A percentile compares a stretch with the other conserved stretches of the same genome.
phyloP scores from a whole-genome alignment of 2,329 filamentous ascomycete genomes.

The Xylariaceae sp. region DNA sequence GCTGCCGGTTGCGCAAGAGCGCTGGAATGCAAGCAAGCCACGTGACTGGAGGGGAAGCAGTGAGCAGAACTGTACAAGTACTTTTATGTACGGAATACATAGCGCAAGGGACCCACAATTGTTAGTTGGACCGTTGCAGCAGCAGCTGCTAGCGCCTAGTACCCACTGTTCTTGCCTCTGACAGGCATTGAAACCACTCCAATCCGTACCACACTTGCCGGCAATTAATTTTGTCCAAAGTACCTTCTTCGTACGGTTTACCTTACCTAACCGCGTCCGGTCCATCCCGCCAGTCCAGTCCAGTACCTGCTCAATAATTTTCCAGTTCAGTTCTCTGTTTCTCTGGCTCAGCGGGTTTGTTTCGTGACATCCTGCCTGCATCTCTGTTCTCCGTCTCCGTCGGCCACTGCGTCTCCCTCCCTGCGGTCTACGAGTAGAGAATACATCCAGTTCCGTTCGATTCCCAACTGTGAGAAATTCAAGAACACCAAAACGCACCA shows the following conservation, averaged over 20 bases:
- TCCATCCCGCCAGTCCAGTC: too few species aligned
- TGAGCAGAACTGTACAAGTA: not conserved
- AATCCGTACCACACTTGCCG: constrained; percentile 10
- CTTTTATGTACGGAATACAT: too few species aligned
- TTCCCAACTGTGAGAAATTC: not conserved
- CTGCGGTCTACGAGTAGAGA: not conserved
- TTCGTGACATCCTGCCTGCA: constrained; percentile 12
- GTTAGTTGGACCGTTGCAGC: too few species aligned
- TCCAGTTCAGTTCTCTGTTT: constrained; percentile 9
- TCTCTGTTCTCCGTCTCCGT: constrained; percentile 5
- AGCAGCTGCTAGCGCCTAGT: not conserved
- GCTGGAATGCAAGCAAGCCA: not conserved
- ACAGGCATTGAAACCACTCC: not conserved
- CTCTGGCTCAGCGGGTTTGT: constrained; percentile 2
- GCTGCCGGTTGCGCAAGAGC: not conserved
- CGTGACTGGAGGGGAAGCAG: not conserved
- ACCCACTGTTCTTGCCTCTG: not conserved
- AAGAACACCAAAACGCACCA: not conserved
- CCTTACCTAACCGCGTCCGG: not conserved
- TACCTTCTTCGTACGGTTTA: not conserved
- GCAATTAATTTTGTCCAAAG: constrained; percentile 12
- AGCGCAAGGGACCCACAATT: too few species aligned
- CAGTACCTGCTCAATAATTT: not conserved
- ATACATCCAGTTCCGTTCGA: constrained; percentile 4
- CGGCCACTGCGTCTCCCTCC: constrained; percentile 8